Percentiles rank a stretch among this genome's conserved stretches.
Evolutionary conservation across 2,329 filamentous ascomycete genomes (phyloP).

Genomic region (Arachnopeziza araneosa): DNA sequence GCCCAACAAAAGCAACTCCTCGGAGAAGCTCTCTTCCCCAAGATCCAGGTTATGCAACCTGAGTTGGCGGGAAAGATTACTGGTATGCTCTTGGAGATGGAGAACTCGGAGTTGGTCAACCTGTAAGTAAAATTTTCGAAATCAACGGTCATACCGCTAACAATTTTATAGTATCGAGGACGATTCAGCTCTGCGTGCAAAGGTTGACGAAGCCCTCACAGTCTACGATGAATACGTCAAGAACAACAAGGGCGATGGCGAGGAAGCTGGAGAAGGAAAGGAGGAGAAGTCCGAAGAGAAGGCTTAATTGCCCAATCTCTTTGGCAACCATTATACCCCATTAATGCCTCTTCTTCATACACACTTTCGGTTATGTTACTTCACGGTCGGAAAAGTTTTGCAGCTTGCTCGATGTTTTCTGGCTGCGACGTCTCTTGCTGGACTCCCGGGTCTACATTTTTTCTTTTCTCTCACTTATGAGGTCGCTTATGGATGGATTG

Average conservation of each 20-base stretch:
- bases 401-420: slow-evolving; percentile 16
- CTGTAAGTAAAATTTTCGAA: slow-evolving; percentile 64
- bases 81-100: slow-evolving; percentile 99
- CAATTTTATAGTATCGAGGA: slow-evolving; percentile 67
- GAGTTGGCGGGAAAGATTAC: slow-evolving; percentile 99
- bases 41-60: slow-evolving; percentile 91
- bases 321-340: slow-evolving; percentile 15
- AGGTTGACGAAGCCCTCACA: slow-evolving; percentile 94
- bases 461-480: slow-evolving; percentile 17
- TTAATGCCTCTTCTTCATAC: slow-evolving; percentile 19
- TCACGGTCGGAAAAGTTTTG: slow-evolving; percentile 29
- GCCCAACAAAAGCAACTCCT: slow-evolving; percentile 97
- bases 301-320: slow-evolving; percentile 38
- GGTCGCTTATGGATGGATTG: slow-evolving; percentile 9
- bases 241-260: slow-evolving; percentile 36
- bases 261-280: slow-evolving; percentile 36
- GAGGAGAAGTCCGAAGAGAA: slow-evolving; percentile 50
- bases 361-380: slow-evolving; percentile 27
- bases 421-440: slow-evolving; percentile 20
- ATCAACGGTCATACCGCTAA: slow-evolving; percentile 20
- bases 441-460: slow-evolving; percentile 15
- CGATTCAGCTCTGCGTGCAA: slow-evolving; percentile 79
- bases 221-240: slow-evolving; percentile 99
- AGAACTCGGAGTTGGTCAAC: slow-evolving; percentile 87
- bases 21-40: slow-evolving; percentile 95